These are phyloP conservation scores for Dactylellina parvicollis DNA, from an alignment of 2,329 filamentous ascomycete genomes.

Conservation along the genomic window DNA sequence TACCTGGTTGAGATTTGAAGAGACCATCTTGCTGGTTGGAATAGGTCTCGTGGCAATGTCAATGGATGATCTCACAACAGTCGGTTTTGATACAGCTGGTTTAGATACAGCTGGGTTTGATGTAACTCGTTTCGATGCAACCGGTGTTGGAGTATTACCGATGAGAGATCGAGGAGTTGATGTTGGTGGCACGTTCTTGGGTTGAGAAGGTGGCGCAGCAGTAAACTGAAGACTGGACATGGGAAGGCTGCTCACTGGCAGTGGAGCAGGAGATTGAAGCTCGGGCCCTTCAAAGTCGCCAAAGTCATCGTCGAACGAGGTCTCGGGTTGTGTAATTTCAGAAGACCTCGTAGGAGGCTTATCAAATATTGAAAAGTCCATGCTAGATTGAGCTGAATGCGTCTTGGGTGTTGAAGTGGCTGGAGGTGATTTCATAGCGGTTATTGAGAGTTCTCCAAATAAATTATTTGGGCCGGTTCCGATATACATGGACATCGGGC, in stretches of 20 bases:
- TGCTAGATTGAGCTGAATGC: conserved; percentile 16
- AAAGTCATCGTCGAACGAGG: conserved; percentile 52
- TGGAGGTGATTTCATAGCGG: conserved; percentile 38
- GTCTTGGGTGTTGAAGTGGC: conserved; percentile 10
- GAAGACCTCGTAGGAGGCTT: conserved; percentile 15
- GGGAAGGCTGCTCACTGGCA: not conserved
- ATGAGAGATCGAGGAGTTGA: not conserved
- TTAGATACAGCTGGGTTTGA: no score
- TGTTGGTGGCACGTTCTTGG: conserved; percentile 5
- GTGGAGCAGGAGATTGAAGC: conserved; percentile 13
- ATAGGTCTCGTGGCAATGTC: conserved; percentile 44
- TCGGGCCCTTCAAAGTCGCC: conserved; percentile 45
- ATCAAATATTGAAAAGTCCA: conserved; percentile 39
- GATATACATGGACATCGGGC: conserved; percentile 48
- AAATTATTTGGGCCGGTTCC: conserved; percentile 25
- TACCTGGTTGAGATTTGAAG: not conserved
- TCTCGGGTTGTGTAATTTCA: conserved; percentile 14
- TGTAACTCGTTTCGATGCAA: not conserved
- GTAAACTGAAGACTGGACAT: not conserved
- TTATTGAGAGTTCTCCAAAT: conserved; percentile 44
- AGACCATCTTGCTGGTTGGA: not conserved
- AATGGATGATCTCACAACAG: conserved; percentile 18
- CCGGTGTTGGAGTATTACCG: not conserved
- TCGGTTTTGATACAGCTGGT: no score
- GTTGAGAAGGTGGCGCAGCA: conserved; percentile 8